phyloP scores from a whole-genome alignment of 108 stramenopile genomes.

The Epithemia pelagica region DNA sequence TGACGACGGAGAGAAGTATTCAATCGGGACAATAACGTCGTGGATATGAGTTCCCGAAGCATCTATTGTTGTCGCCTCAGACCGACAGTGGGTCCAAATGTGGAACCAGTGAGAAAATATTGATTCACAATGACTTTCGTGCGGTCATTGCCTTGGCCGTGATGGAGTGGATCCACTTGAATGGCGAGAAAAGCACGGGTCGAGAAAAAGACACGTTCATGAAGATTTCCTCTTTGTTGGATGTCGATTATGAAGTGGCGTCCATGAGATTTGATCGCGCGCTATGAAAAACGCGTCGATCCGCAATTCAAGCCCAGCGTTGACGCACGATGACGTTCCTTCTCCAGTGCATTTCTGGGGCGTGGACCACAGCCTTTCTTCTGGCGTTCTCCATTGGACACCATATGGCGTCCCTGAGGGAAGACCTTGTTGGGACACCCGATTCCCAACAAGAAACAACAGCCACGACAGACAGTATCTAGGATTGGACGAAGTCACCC shows the following conservation, averaged over 20 bases:
- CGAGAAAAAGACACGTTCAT: not conserved
- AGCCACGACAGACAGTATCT: too few species aligned
- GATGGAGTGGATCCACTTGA: not conserved
- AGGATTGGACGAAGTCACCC: not conserved
- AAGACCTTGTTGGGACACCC: not conserved
- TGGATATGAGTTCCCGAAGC: too few species aligned
- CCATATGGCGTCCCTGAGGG: not conserved
- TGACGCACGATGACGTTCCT: not conserved
- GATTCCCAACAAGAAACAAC: not conserved
- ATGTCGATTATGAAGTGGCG: slow-evolving; percentile 1
- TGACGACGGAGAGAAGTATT: too few species aligned
- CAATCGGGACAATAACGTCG: too few species aligned
- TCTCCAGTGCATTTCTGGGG: not conserved
- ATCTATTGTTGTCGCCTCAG: too few species aligned
- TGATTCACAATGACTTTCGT: slow-evolving; percentile 2
- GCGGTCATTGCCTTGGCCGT: slow-evolving; percentile 4
- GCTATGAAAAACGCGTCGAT: slow-evolving; percentile 4
- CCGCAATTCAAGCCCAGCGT: not conserved
- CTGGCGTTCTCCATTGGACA: not conserved
- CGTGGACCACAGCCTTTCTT: not conserved
- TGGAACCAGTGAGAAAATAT: too few species aligned
- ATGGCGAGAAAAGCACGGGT: not conserved
- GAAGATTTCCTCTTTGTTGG: not conserved
- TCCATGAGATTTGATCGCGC: not conserved
- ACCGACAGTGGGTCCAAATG: too few species aligned